These are phyloP conservation scores for Dryadomyces sulphureus DNA, from an alignment of 2,329 filamentous ascomycete species.

Conservation along the genomic window DNA sequence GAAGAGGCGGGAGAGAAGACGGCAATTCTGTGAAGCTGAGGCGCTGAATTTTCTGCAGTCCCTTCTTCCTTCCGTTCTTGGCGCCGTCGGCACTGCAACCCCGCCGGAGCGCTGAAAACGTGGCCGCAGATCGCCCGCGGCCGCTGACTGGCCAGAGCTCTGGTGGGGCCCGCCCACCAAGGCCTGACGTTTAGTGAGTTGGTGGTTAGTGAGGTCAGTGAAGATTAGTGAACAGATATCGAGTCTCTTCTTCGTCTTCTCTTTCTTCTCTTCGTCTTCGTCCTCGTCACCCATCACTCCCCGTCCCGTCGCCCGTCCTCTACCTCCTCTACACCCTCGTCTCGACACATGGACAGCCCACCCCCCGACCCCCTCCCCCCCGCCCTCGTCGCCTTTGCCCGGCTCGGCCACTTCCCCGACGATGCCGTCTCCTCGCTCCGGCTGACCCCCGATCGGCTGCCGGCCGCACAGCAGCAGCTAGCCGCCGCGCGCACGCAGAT, in stretches of 20 bases:
- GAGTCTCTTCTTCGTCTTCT: background rate
- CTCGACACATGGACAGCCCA: background rate
- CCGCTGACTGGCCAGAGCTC: background rate
- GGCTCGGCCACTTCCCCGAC: slow-evolving; percentile 26
- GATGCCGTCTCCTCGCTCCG: slow-evolving; percentile 27
- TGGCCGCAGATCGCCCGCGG: background rate
- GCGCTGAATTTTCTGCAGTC: too few relatives aligned
- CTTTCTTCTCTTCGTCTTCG: background rate
- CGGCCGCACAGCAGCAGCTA: slow-evolving; percentile 25
- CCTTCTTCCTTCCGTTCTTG: too few relatives aligned
- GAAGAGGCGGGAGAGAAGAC: too few relatives aligned
- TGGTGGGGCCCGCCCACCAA: too few relatives aligned
- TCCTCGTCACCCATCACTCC: background rate
- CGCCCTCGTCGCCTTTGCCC: slow-evolving; percentile 49
- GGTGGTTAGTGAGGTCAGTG: too few relatives aligned
- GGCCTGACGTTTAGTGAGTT: too few relatives aligned
- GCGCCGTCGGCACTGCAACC: background rate
- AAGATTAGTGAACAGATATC: too few relatives aligned
- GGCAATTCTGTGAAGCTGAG: too few relatives aligned
- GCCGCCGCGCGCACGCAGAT: slow-evolving; percentile 19
- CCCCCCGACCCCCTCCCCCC: slow-evolving; percentile 23
- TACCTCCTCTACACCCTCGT: too few relatives aligned
- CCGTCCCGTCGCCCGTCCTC: background rate
- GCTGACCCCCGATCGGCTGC: slow-evolving; percentile 22
- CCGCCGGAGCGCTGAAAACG: background rate